Evolutionary conservation across 805 yeast species (phyloP), one percentile per base, ranked within the genome.

Genomic region (Metschnikowia colocasiae): DNA sequence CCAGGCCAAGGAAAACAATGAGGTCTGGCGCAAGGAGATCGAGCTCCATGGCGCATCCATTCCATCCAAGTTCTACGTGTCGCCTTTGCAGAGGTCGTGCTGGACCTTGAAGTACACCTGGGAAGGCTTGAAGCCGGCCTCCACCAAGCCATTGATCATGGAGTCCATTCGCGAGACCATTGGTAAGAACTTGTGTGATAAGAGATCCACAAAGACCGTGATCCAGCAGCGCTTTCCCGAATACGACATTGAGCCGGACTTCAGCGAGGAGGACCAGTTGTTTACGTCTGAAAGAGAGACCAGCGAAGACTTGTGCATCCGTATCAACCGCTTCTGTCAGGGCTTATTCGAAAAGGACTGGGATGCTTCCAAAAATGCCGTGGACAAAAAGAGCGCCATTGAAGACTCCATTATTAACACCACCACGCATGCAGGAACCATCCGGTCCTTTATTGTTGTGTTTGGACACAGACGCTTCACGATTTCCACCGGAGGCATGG

Each of bases 71-170:
- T 80, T 78, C 52, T 83, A 76, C 59, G 73, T 75, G 25, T 81
- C 86, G 1, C 88, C 89, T 0, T 74, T 83, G 64, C 80, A 83
- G 40, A 70, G 89, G 56, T 78, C 86, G 19, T 66, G 78, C n/a
- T 74, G 75, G 55, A 83, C 89, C 0, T 67, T 77, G 51, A 65
- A 69, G 5, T 61, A 71, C 38, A 81, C 87, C 1, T 77, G 81
- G 76, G 61, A 68, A 9, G 77, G 68, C 25, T 61, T 62, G 47
- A 43, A 63, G 36, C 59, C 62, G 5, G 23, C 30, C 2, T 50
- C 55, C 13, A 45, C 36, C n/a, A 34, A 37, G 15, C 63, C 65
- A 0, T 26, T 59, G 20, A 61, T 68, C 6, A 64, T 68, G 25
- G 87, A 82, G 52, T 65, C 70, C 27, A 54, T 82, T 6, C 68